Conservation (phyloP, 192 early-diverging fungal genomes). For the Coemansia umbellata region DNA sequence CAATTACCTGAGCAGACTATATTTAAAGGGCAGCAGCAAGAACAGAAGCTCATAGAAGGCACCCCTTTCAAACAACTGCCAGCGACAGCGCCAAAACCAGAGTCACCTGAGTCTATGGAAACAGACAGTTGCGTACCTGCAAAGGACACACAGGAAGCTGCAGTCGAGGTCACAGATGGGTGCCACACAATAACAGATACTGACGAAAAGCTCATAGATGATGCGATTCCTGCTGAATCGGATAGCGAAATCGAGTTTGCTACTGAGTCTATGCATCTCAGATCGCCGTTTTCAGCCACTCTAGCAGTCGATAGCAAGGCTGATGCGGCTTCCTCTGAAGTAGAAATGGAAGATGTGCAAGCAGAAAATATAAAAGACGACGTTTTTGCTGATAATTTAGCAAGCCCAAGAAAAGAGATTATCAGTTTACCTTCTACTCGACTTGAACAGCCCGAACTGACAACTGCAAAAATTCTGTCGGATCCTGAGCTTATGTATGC, state of each 20-base stretch:
- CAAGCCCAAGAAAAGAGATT: not conserved
- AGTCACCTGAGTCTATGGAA: not conserved
- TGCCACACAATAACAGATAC: not conserved
- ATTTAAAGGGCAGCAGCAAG: too few species aligned
- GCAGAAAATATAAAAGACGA: not conserved
- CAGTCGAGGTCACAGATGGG: not conserved
- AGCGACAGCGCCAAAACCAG: not conserved
- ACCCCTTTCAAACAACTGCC: not conserved
- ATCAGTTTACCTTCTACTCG: not conserved
- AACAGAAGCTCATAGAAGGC: not conserved
- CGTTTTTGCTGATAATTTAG: not conserved
- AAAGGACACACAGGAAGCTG: not conserved
- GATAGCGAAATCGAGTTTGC: constrained; percentile 20
- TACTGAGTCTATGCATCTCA: too few species aligned
- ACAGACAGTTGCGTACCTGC: not conserved
- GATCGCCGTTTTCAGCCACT: not conserved
- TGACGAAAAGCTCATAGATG: not conserved
- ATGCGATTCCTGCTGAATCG: not conserved
- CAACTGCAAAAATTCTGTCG: constrained; percentile 34
- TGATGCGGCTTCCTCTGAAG: not conserved
- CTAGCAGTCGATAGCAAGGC: not conserved
- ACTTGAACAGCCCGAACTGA: constrained; percentile 15
- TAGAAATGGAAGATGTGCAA: not conserved
- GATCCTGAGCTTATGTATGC: constrained; percentile 43
- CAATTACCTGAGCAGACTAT: too few species aligned